Percentiles rank a stretch among this genome's conserved stretches.
These are phyloP conservation scores for Apophysomyces ossiformis DNA, from an alignment of 371 early-diverging fungal genomes.

Conservation along the genomic window DNA sequence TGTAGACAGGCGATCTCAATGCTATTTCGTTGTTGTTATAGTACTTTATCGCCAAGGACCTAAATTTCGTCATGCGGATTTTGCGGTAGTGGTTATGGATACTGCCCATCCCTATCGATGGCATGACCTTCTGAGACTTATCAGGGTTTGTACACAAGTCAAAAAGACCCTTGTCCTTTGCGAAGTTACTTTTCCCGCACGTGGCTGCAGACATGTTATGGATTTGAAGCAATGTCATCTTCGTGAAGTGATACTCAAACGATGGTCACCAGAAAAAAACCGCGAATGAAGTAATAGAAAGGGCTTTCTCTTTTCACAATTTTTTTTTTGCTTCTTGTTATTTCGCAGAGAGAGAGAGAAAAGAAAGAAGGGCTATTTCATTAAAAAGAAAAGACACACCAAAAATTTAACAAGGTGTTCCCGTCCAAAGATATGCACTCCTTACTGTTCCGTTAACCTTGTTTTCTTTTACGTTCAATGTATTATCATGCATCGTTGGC, in stretches of 20 bases:
- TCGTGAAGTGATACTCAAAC: conserved; percentile 54
- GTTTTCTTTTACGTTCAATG: neutral
- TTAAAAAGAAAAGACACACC: too few relatives aligned
- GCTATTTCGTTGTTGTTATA: neutral
- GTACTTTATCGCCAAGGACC: conserved; percentile 37
- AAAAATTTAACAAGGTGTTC: too few relatives aligned
- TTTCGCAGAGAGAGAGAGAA: too few relatives aligned
- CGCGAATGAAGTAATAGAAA: conserved; percentile 34
- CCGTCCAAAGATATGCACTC: too few relatives aligned
- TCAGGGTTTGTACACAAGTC: conserved; percentile 67
- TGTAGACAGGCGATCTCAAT: too few relatives aligned
- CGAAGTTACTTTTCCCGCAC: conserved; percentile 48
- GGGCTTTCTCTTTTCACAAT: neutral
- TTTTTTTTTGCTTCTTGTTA: too few relatives aligned
- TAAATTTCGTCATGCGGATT: conserved; percentile 35
- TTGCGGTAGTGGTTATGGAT: conserved; percentile 40
- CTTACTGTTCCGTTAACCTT: neutral
- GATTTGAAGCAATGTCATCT: conserved; percentile 41
- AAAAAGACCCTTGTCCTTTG: conserved; percentile 65
- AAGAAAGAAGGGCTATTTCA: too few relatives aligned
- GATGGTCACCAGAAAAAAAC: conserved; percentile 66
- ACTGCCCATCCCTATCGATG: conserved; percentile 39
- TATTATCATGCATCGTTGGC: too few relatives aligned
- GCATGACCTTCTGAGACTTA: conserved; percentile 61
- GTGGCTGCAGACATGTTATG: conserved; percentile 3